Evolutionary conservation across 139 green algal genomes (phyloP).

Genomic region (Yamagishiella unicocca): DNA sequence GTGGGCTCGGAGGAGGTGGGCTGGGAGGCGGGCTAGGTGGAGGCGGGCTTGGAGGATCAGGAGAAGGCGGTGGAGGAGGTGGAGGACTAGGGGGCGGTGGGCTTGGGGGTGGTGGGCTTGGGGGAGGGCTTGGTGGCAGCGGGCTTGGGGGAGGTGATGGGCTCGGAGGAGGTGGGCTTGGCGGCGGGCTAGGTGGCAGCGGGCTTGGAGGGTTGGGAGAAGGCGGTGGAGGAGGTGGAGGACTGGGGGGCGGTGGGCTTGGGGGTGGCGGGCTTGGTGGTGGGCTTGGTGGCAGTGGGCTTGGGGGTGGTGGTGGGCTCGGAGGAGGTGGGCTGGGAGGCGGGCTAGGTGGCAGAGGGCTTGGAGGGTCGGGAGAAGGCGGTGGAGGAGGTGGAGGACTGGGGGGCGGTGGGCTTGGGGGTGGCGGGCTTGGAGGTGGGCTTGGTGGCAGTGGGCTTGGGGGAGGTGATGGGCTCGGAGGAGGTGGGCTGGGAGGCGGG

Average conservation of each 20-base stretch:
- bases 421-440: neutral
- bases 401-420: neutral
- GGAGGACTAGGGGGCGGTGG: neutral
- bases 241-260: neutral
- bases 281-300: neutral
- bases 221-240: neutral
- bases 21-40: slow-evolving; percentile 9
- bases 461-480: neutral
- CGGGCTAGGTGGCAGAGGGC: neutral
- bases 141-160: neutral
- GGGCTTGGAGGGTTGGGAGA: neutral
- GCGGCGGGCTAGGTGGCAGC: neutral
- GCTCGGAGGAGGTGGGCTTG: neutral
- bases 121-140: neutral
- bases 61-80: neutral
- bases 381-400: neutral
- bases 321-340: slow-evolving; percentile 7
- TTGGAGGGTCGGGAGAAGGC: neutral
- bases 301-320: neutral
- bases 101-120: neutral
- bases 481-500: neutral
- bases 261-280: neutral
- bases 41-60: neutral
- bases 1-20: neutral
- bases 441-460: neutral